Evolutionary conservation across 1,284 basidiomycete species (phyloP), one percentile per base, ranked within the genome.

Genomic region (Meira nashicola): DNA sequence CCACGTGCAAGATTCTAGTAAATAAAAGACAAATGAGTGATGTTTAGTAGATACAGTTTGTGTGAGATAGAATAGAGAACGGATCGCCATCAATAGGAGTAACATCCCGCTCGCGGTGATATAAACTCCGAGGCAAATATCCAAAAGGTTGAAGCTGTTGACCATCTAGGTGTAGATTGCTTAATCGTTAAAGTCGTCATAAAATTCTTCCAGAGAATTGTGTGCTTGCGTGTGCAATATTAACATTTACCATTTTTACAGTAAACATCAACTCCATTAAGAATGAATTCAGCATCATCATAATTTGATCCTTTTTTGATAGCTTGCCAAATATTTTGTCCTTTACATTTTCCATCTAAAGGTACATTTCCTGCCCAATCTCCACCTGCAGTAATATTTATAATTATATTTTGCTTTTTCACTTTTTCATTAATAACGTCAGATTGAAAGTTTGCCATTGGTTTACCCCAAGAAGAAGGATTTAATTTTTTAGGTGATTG

Each of bases 341-440:
- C 54, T n/a, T 17, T 21, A 46, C 54, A 46, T 15, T 17, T 10
- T 5, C 56, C 56, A n/a, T 59, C 37, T 12, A 59, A 21, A 21
- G 39, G 21, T 1, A 46, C 19, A 21, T 39, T 57, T 1, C 54
- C 72, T 0, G 72, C 74, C 72, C 71, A 77, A 54, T 68, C 64
- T 11, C 76, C 76, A 48, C 71, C 74, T 12, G 75, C 61, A 8
- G 74, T 74, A 57, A 75, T 76, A 54, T 75, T 66, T 15, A 76
- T 67, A 25, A 75, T 54, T 54, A 77, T 68, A 19, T 62, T 68
- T 55, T 76, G 74, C 0, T 60, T 39, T 19, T 46, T 61, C 39
- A 77, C 71, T 54, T 70, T 60, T 25, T 63, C 47, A 19, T 48
- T 43, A 23, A 59, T 37, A 1, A 51, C 54, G 7, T 64, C 39